These are phyloP conservation scores for Dothideomycetes sp. DNA, from an alignment of 2,329 filamentous ascomycete species.

Conservation along the genomic window DNA sequence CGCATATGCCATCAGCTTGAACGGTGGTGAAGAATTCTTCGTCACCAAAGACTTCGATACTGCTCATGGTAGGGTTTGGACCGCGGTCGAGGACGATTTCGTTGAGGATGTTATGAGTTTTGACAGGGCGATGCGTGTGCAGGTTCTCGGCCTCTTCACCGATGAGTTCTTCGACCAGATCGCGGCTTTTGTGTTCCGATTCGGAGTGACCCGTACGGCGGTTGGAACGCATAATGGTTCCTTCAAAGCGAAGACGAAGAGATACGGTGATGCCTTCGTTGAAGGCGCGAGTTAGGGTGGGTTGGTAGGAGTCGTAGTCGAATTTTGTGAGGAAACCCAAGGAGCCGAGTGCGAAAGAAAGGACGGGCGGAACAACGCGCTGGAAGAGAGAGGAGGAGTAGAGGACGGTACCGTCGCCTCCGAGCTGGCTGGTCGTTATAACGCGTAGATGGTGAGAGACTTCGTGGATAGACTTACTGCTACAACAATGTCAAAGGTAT, in stretches of 20 bases:
- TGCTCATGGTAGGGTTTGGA: slow-evolving; percentile 88
- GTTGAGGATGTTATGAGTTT: slow-evolving; percentile 83
- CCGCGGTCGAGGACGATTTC: slow-evolving; percentile 94
- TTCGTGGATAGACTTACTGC: slow-evolving; percentile 37
- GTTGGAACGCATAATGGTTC: slow-evolving; percentile 78
- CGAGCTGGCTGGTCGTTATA: slow-evolving; percentile 49
- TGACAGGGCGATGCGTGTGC: slow-evolving; percentile 74
- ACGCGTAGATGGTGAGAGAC: slow-evolving; percentile 15
- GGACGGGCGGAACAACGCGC: slow-evolving; percentile 71
- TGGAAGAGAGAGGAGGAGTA: slow-evolving; percentile 92
- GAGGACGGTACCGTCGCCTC: slow-evolving; percentile 76
- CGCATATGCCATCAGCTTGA: slow-evolving; percentile 83
- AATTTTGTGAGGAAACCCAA: slow-evolving; percentile 89
- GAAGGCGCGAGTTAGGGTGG: slow-evolving; percentile 62
- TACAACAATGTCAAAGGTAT: slow-evolving; percentile 87
- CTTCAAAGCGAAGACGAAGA: slow-evolving; percentile 80
- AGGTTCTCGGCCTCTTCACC: slow-evolving; percentile 76
- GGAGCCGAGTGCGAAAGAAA: slow-evolving; percentile 75
- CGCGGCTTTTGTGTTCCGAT: slow-evolving; percentile 33
- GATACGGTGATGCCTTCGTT: slow-evolving; percentile 79
- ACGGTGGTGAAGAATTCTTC: slow-evolving; percentile 93
- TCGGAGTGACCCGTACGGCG: slow-evolving; percentile 25
- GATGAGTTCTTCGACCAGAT: slow-evolving; percentile 82
- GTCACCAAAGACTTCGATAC: slow-evolving; percentile 84
- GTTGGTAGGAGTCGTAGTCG: slow-evolving; percentile 66